phyloP scores from a whole-genome alignment of 179 eudicot genomes.

The Beta lomatogona region DNA sequence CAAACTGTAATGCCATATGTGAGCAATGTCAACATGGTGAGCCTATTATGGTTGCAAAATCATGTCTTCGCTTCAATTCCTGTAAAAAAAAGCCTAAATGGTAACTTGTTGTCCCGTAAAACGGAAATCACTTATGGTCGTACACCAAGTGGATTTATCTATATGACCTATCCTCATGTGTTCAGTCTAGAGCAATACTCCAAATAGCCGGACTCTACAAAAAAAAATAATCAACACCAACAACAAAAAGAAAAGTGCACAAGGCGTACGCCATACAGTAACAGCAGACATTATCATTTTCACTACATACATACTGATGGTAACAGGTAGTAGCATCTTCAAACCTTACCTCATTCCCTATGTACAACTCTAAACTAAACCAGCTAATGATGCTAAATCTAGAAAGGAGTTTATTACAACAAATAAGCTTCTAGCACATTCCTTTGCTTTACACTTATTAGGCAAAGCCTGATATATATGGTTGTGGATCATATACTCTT shows the following conservation, averaged over 20 bases:
- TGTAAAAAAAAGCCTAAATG: too few relatives aligned
- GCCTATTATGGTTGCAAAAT: too few relatives aligned
- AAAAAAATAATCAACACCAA: not conserved
- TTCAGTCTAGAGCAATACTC: too few relatives aligned
- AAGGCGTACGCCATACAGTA: conserved; percentile 10
- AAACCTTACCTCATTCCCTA: conserved; percentile 28
- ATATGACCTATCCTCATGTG: too few relatives aligned
- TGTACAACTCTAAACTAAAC: conserved; percentile 36
- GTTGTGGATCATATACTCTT: conserved; percentile 9
- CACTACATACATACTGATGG: conserved; percentile 21
- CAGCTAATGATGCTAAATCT: conserved; percentile 21
- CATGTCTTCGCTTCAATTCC: too few relatives aligned
- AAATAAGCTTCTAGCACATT: conserved; percentile 28
- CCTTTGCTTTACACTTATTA: conserved; percentile 22
- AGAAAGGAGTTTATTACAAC: conserved; percentile 34
- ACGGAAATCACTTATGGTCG: too few relatives aligned
- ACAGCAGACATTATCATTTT: conserved; percentile 23
- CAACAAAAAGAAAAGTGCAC: not conserved
- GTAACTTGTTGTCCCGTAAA: not conserved
- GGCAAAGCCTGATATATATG: conserved; percentile 26
- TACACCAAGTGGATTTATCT: too few relatives aligned
- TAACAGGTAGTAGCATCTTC: conserved; percentile 24
- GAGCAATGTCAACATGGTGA: not conserved
- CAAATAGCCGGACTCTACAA: too few relatives aligned
- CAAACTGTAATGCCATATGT: not conserved